Percentiles rank a stretch among this genome's conserved stretches.
Evolutionary conservation across 441 rosid genomes (phyloP).

Genomic region (Aquilaria agallochum): DNA sequence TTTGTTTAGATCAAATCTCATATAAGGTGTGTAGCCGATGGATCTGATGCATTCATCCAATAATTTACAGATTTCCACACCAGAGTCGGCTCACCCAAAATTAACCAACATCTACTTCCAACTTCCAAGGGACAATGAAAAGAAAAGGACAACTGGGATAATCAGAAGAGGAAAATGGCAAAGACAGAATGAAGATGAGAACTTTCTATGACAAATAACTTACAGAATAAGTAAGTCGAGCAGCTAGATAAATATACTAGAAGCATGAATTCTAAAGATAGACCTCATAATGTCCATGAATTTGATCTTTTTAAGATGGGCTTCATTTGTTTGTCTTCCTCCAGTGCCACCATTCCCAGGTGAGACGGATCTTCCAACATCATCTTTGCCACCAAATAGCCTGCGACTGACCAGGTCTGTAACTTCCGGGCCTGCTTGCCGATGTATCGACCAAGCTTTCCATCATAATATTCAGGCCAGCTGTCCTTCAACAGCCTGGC

Average conservation of each 20-base stretch:
- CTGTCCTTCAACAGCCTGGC: conserved; percentile 60
- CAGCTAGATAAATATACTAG: neutral
- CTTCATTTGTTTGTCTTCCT: conserved; percentile 89
- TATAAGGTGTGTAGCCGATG: no score
- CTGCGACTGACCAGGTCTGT: conserved; percentile 95
- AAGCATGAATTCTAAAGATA: neutral
- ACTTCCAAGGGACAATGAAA: neutral
- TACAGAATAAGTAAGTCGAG: neutral
- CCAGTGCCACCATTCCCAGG: conserved; percentile 79
- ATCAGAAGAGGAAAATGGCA: neutral
- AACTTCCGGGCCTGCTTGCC: conserved; percentile 82
- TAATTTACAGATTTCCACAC: no score
- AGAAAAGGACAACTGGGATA: neutral
- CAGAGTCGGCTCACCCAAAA: no score
- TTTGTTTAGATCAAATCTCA: no score
- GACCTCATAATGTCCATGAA: conserved; percentile 59
- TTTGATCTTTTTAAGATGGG: conserved; percentile 68
- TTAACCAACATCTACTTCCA: no score
- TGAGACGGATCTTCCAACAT: conserved; percentile 95
- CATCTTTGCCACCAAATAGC: conserved; percentile 91
- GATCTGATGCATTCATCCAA: no score
- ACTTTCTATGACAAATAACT: neutral
- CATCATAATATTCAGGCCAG: conserved; percentile 96
- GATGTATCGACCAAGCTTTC: conserved; percentile 68
- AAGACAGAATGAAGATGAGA: neutral